Evolutionary conservation across 176 grass and related monocot species (phyloP).

Genomic region (Eleusine indica): DNA sequence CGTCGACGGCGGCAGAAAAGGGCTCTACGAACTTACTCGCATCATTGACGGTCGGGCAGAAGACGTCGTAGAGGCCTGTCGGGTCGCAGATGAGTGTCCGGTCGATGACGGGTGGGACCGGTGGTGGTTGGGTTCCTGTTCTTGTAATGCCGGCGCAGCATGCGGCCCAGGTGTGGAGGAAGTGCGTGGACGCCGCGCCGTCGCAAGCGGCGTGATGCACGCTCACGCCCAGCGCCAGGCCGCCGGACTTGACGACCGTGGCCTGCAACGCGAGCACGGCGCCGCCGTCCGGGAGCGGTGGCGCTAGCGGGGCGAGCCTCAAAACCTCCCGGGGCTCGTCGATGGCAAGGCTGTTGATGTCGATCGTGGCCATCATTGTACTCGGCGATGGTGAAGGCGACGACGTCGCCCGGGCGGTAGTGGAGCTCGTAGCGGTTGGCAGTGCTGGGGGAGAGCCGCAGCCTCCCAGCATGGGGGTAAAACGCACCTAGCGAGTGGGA

Average conservation of each 20-base stretch:
- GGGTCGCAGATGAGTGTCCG: neutral
- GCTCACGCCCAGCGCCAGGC: neutral
- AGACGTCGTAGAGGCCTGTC: neutral
- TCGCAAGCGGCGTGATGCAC: neutral
- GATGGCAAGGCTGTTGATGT: neutral
- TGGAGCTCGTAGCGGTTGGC: neutral
- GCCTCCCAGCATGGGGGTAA: neutral
- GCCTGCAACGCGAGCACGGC: neutral
- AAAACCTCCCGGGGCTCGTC: neutral
- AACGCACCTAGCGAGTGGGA: neutral
- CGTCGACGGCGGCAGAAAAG: neutral
- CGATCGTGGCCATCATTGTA: neutral
- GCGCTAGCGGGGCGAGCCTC: neutral
- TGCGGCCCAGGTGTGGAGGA: neutral
- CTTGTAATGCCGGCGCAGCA: too few species aligned
- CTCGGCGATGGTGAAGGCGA: neutral
- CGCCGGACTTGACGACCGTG: neutral
- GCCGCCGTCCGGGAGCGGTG: neutral
- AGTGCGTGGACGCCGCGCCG: neutral
- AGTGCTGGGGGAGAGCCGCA: neutral
- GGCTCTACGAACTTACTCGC: neutral
- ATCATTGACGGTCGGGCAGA: fast-evolving
- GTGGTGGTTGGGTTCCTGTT: neutral
- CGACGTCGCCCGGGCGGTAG: neutral
- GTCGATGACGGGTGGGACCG: neutral